Evolutionary conservation across 306 rosid species (phyloP).

Genomic region (Pueraria montana): DNA sequence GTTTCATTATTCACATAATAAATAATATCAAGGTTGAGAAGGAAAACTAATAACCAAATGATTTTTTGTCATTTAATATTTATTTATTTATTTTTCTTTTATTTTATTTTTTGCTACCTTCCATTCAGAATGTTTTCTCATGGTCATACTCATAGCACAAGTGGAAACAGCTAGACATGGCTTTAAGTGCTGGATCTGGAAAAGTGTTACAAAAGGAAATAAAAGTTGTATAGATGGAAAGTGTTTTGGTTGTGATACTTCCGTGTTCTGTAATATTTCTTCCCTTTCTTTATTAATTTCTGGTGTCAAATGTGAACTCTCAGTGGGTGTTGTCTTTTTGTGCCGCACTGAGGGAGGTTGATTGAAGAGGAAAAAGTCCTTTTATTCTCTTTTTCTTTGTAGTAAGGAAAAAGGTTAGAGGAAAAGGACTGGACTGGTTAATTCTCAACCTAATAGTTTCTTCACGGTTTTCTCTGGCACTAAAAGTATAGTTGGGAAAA

Average conservation of each 20-base stretch:
- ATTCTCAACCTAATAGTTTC: conserved; percentile 42
- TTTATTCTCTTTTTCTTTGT: conserved; percentile 47
- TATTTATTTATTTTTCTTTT: conserved; percentile 29
- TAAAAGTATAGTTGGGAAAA: conserved; percentile 32
- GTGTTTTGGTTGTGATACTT: conserved; percentile 52
- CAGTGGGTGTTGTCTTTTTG: conserved; percentile 59
- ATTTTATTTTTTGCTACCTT: conserved; percentile 3
- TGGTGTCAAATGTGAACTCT: conserved; percentile 54
- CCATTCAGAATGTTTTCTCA: conserved; percentile 45
- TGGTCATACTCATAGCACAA: conserved; percentile 42
- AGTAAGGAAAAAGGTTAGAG: conserved; percentile 38
- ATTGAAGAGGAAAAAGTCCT: conserved; percentile 54
- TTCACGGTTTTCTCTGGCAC: conserved; percentile 42
- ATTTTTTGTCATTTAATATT: neutral
- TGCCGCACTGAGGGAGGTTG: conserved; percentile 59
- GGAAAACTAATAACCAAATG: neutral
- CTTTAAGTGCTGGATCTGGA: conserved; percentile 81
- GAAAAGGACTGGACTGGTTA: conserved; percentile 49
- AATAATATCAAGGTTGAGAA: conserved; percentile 26
- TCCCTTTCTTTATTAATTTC: conserved; percentile 41
- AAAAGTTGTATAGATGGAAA: conserved; percentile 54
- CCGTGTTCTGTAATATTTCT: conserved; percentile 70
- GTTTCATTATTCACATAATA: conserved; percentile 8
- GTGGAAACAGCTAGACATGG: conserved; percentile 71
- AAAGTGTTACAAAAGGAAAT: conserved; percentile 55